Conservation (phyloP, 495 filamentous ascomycete species). For the Tuber umbilicatum region DNA sequence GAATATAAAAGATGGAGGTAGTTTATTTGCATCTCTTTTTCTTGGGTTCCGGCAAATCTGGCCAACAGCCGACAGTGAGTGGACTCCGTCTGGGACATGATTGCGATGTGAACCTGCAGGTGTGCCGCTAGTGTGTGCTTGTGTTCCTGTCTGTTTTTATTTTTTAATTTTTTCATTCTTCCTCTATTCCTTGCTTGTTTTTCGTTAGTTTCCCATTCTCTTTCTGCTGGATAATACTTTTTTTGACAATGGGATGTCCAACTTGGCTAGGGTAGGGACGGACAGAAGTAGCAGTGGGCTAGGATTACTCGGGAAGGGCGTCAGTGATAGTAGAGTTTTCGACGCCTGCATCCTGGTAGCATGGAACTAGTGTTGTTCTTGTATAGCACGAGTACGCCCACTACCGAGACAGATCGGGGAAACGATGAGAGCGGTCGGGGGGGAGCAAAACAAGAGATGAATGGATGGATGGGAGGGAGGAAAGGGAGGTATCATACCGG, state of each 20-base stretch:
- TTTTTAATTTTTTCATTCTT: not conserved
- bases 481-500: not conserved
- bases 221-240: not conserved
- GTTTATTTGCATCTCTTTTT: not conserved
- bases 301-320: slow-evolving; percentile 21
- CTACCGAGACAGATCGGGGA: not conserved
- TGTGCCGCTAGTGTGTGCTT: not conserved
- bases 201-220: not conserved
- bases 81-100: not conserved
- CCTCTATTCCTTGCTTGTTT: not conserved
- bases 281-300: not conserved
- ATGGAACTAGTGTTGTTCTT: not conserved
- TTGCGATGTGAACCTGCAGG: not conserved
- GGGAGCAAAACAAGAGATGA: not conserved
- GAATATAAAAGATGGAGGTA: not conserved
- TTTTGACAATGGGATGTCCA: not conserved
- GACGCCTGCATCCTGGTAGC: not conserved
- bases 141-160: not conserved
- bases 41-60: not conserved
- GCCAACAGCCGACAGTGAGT: not conserved
- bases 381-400: not conserved
- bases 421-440: not conserved
- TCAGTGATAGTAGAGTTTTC: slow-evolving; percentile 1
- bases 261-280: not conserved
- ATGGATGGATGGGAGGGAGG: not conserved